Conservation (phyloP, 2,329 filamentous ascomycete species). For the Fusarium odoratissimum region DNA sequence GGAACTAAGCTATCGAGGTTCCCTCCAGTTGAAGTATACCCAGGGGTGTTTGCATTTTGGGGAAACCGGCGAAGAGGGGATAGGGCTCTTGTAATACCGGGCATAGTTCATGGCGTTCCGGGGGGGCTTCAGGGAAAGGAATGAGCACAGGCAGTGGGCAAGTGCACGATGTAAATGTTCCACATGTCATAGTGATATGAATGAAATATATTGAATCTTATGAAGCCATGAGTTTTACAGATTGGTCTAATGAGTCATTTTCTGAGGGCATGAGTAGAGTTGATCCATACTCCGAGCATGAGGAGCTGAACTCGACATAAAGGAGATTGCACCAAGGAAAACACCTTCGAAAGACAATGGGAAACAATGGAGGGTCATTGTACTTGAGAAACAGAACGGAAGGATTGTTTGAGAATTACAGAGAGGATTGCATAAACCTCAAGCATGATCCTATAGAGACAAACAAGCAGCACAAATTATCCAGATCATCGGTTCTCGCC, state of each 20-base stretch:
- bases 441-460: neutral
- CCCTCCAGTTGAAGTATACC: slow-evolving; percentile 40
- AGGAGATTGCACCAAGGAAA: neutral
- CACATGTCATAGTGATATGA: slow-evolving; percentile 18
- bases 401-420: neutral
- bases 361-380: neutral
- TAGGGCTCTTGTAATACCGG: slow-evolving; percentile 29
- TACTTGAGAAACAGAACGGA: neutral
- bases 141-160: slow-evolving; percentile 47
- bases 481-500: neutral
- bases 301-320: neutral
- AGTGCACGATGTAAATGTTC: slow-evolving; percentile 38
- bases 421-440: neutral
- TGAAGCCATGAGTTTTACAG: neutral
- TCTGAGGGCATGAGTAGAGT: neutral
- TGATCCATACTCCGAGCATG: neutral
- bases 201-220: slow-evolving; percentile 29
- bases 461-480: neutral
- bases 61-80: slow-evolving; percentile 33
- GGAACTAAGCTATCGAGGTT: slow-evolving; percentile 8
- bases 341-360: neutral
- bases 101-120: slow-evolving; percentile 45
- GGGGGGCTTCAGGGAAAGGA: slow-evolving; percentile 11
- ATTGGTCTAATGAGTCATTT: neutral
- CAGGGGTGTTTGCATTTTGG: slow-evolving; percentile 44